These are phyloP conservation scores for Lecanicillium sp. DNA, from an alignment of 2,329 filamentous ascomycete species.

Conservation along the genomic window DNA sequence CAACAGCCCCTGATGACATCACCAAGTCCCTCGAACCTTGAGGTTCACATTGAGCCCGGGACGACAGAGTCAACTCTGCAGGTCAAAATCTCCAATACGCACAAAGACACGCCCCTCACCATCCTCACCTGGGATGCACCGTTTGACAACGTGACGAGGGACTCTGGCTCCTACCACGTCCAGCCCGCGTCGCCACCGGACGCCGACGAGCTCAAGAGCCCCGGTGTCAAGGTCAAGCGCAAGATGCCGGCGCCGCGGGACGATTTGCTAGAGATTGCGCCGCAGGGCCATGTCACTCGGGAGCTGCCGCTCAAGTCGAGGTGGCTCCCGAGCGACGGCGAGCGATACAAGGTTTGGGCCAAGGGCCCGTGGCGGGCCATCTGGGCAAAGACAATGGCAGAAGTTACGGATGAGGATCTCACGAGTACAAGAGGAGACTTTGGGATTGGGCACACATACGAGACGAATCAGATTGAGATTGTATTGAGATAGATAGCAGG, in stretches of 20 bases:
- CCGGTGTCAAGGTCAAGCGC: slow-evolving; percentile 1
- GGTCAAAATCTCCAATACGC: not conserved
- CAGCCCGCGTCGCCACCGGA: not conserved
- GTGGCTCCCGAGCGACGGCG: slow-evolving; percentile 1
- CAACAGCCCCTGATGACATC: not conserved
- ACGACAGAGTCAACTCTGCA: not conserved
- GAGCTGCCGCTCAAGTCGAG: not conserved
- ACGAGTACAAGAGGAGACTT: slow-evolving; percentile 10
- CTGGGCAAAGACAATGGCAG: not conserved
- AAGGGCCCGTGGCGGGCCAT: not conserved
- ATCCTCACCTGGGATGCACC: slow-evolving; percentile 1
- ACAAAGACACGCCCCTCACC: not conserved
- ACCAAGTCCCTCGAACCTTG: not conserved
- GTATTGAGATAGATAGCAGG: slow-evolving; percentile 1
- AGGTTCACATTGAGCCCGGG: slow-evolving; percentile 1
- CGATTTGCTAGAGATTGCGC: not conserved
- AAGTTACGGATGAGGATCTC: slow-evolving; percentile 5
- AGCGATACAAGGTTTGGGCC: slow-evolving; percentile 1
- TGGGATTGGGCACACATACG: not conserved
- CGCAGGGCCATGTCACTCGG: not conserved
- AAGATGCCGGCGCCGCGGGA: not conserved
- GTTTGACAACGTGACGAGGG: not conserved
- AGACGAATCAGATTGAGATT: slow-evolving; percentile 3
- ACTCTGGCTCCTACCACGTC: not conserved
- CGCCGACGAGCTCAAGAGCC: not conserved